Percentiles rank a stretch among this genome's conserved stretches.
Conservation (phyloP, 1,284 basidiomycete genomes). For the Pyrrhoderma noxium region DNA sequence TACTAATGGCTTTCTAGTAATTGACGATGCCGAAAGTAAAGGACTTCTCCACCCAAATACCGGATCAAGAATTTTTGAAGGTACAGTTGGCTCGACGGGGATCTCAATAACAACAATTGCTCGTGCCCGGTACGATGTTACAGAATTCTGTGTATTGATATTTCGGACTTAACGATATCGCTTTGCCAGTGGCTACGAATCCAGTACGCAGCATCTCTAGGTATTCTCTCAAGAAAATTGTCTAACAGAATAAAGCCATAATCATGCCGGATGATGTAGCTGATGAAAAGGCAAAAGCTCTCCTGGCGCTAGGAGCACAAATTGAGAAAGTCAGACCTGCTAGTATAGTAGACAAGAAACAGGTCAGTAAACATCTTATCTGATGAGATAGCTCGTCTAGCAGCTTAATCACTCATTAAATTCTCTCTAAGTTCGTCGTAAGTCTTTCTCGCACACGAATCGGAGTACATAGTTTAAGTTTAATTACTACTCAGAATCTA, state of each 20-base stretch:
- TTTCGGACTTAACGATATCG: too few relatives aligned
- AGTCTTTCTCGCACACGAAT: neutral
- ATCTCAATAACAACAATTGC: constrained; percentile 95
- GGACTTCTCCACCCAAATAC: constrained; percentile 83
- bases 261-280: constrained; percentile 95
- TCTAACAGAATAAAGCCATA: constrained; percentile 46
- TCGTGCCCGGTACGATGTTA: constrained; percentile 80
- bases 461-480: neutral
- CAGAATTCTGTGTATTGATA: too few relatives aligned
- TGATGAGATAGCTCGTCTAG: too few relatives aligned
- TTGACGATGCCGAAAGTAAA: constrained; percentile 84
- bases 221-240: neutral
- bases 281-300: constrained; percentile 81
- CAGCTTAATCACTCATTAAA: constrained; percentile 25
- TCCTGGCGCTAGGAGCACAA: constrained; percentile 79
- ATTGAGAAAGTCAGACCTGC: constrained; percentile 83
- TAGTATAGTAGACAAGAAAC: constrained; percentile 91
- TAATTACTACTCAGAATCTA: constrained; percentile 45
- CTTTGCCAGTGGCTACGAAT: constrained; percentile 62
- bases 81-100: constrained; percentile 95
- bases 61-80: constrained; percentile 93
- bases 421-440: constrained; percentile 13
- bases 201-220: constrained; percentile 43
- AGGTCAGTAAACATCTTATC: constrained; percentile 46
- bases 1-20: constrained; percentile 48